Base-by-base conservation (phyloP, 306 rosid genomes). In the Ormosia emarginata region DNA sequence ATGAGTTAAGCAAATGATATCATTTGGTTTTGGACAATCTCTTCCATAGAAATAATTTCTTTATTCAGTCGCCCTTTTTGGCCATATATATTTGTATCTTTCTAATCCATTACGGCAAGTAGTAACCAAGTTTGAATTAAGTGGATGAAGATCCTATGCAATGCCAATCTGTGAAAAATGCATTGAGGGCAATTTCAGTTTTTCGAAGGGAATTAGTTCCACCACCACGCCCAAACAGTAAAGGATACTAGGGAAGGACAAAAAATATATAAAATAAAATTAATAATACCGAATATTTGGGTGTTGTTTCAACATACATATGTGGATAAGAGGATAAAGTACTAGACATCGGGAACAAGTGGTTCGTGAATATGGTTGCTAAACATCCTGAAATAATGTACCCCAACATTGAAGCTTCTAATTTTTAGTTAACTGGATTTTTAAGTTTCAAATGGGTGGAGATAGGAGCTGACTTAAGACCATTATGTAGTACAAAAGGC, bases 341-440 rank as follows among this genome's bases (percentile, higher is more conserved):
- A 53, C 50, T 14, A 58, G 73, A 84, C 67, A 66, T 13, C 81
- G 81, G 74, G 81, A 74, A 58, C 62, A 57, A 84, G 72, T 79
- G 70, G 86, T 41, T 78, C 70, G 67, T 67, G 85, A 82, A 81
- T 85, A 78, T 50, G 10, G 55, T 78, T 67, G 67, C 66, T 9
- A 41, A 72, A 76, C 65, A 63, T 65, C 65, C 64, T 73, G 15
- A 82, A 58, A 73, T 52, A 47, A 14, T 81, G 52, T 67, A 5
- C 78, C 77, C 84, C 81, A 49, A 74, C 66, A 73, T 68, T 32
- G 18, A 65, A 81, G 72, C 79, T 62, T 81, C 29, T 76, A 2
- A 11, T 14, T 64, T 36, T 18, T 61, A 36, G 36, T 55, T 71
- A 41, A 55, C 57, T 69, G 43, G 17, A 50, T 46, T 50, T 84